Conservation (phyloP, 2,329 filamentous ascomycete species). For the Aureobasidium sp. region DNA sequence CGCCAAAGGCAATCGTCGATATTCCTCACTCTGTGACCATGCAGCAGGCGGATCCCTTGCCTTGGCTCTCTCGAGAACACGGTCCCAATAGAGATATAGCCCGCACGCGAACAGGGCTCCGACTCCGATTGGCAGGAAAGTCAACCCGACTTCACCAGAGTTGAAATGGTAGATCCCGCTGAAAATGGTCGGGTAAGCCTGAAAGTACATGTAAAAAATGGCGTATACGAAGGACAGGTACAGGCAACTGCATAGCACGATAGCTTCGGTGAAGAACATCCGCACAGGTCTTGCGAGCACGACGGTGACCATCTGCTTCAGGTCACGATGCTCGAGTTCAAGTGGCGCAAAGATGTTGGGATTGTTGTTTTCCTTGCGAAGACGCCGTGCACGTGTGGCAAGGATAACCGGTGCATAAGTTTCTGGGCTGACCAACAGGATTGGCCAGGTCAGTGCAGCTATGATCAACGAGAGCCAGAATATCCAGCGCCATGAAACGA, state of each 20-base stretch:
- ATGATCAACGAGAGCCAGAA: constrained; percentile 64
- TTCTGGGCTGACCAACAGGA: constrained; percentile 52
- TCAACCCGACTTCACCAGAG: constrained; percentile 55
- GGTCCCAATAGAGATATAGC: constrained; percentile 59
- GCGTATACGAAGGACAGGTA: constrained; percentile 56
- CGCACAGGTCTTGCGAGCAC: constrained; percentile 62
- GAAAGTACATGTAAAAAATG: constrained; percentile 65
- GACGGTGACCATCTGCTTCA: constrained; percentile 55
- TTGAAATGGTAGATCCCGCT: constrained; percentile 52
- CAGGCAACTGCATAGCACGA: constrained; percentile 63
- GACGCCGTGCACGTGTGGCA: constrained; percentile 43
- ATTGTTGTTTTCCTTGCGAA: constrained; percentile 48
- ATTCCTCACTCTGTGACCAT: constrained; percentile 58
- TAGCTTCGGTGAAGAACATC: constrained; percentile 66
- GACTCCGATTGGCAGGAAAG: constrained; percentile 59
- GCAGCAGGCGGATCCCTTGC: constrained; percentile 29
- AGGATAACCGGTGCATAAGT: constrained; percentile 39
- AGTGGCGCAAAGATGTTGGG: constrained; percentile 48
- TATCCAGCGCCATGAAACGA: constrained; percentile 58
- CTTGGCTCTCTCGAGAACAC: constrained; percentile 46
- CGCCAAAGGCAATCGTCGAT: constrained; percentile 61
- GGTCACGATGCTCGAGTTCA: constrained; percentile 52
- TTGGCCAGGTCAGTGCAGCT: constrained; percentile 51
- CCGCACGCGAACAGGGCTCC: constrained; percentile 51
- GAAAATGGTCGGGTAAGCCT: constrained; percentile 63